These are phyloP conservation scores for Oryza coarctata DNA, from an alignment of 176 grass and related monocot genomes.

Conservation along the genomic window DNA sequence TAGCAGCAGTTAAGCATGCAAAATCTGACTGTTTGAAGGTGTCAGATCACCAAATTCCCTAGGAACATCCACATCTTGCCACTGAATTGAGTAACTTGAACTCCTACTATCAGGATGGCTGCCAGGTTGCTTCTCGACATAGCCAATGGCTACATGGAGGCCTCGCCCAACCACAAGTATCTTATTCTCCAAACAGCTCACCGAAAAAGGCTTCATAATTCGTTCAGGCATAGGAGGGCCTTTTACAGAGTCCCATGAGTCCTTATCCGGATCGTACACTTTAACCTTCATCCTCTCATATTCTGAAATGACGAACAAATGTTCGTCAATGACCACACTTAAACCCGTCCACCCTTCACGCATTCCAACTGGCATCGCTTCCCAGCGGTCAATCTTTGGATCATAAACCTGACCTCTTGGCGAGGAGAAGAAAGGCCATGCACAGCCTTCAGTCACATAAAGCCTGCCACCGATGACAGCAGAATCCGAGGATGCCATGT, in stretches of 20 bases:
- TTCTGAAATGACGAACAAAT: conserved; percentile 80
- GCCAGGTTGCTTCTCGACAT: conserved; percentile 41
- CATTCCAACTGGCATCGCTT: conserved; percentile 78
- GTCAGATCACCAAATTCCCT: conserved; percentile 63
- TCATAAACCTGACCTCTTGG: conserved; percentile 83
- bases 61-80: conserved; percentile 72
- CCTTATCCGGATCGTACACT: conserved; percentile 56
- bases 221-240: conserved; percentile 63
- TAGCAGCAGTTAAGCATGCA: conserved; percentile 53
- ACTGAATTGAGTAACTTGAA: conserved; percentile 46
- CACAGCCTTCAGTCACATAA: conserved; percentile 79
- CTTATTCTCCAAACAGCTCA: conserved; percentile 53
- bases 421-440: conserved; percentile 86
- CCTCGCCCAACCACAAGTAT: conserved; percentile 75
- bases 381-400: conserved; percentile 59
- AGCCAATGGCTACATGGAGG: conserved; percentile 65
- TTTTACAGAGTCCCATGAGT: conserved; percentile 68
- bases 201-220: conserved; percentile 76
- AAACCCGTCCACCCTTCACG: conserved; percentile 87
- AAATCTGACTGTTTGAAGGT: conserved; percentile 80
- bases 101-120: conserved; percentile 25
- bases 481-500: conserved; percentile 85
- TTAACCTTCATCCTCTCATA: conserved; percentile 88
- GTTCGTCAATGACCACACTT: conserved; percentile 48
- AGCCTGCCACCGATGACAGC: conserved; percentile 63